Percentiles rank a stretch among this genome's conserved stretches.
Conservation (phyloP, 2,329 filamentous ascomycete species). For the Cryphonectria carpinicola region DNA sequence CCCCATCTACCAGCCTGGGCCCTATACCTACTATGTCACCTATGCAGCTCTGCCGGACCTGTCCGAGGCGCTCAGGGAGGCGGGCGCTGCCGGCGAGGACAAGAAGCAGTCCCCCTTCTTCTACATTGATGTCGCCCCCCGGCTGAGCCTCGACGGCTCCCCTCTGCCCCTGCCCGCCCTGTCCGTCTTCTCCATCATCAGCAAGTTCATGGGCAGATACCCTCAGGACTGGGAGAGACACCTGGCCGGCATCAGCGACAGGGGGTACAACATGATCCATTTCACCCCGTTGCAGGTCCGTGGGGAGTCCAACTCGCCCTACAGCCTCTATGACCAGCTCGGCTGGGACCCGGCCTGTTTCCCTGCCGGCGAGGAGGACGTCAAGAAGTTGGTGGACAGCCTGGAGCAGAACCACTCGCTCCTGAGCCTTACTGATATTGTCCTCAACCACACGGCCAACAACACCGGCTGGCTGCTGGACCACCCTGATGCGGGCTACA, state of each 20-base stretch:
- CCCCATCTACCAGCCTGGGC: constrained; percentile 79
- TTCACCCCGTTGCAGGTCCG: constrained; percentile 93
- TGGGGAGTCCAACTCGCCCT: constrained; percentile 91
- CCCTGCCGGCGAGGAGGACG: constrained; percentile 81
- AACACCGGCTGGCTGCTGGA: constrained; percentile 94
- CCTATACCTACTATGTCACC: constrained; percentile 93
- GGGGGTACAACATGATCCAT: constrained; percentile 99
- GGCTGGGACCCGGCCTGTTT: constrained; percentile 83
- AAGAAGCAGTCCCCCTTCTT: constrained; percentile 74
- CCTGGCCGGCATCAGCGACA: constrained; percentile 81
- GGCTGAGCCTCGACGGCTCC: constrained; percentile 72
- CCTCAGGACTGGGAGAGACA: constrained; percentile 90
- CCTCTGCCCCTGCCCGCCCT: constrained; percentile 83
- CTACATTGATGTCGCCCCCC: constrained; percentile 93
- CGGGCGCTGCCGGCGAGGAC: constrained; percentile 50
- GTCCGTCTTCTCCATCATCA: constrained; percentile 90
- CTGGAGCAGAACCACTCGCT: constrained; percentile 86
- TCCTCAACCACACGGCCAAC: constrained; percentile 96
- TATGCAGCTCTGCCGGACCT: constrained; percentile 86
- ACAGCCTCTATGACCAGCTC: constrained; percentile 93
- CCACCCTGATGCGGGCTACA: constrained; percentile 96
- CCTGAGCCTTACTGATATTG: constrained; percentile 90
- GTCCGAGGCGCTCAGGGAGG: constrained; percentile 55
- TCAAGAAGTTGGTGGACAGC: constrained; percentile 74
- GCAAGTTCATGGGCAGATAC: constrained; percentile 97